Percentiles rank a stretch among this genome's conserved stretches.
These are phyloP conservation scores for Truncatella angustata DNA, from an alignment of 2,329 filamentous ascomycete genomes.

Conservation along the genomic window DNA sequence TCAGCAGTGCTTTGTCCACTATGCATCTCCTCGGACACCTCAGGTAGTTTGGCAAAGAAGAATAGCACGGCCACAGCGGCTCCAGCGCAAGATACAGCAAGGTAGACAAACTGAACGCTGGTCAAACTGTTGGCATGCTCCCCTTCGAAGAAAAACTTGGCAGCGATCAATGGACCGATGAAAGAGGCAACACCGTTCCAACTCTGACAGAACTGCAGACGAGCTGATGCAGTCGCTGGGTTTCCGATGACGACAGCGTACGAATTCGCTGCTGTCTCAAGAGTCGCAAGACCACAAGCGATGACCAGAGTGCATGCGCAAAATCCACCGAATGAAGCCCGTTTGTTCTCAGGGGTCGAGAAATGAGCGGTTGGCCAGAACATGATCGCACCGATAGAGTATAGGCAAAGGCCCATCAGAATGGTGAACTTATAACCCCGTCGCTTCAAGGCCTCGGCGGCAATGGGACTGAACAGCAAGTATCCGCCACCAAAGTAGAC, in stretches of 20 bases:
- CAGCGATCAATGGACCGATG: constrained; percentile 51
- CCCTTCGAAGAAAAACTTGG: constrained; percentile 53
- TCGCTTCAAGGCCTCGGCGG: no score
- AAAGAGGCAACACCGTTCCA: constrained; percentile 55
- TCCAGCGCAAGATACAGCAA: constrained; percentile 54
- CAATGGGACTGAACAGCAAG: no score
- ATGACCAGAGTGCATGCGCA: constrained; percentile 61
- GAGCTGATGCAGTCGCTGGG: constrained; percentile 50
- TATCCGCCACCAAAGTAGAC: no score
- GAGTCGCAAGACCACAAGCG: constrained; percentile 29
- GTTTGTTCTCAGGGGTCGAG: constrained; percentile 43
- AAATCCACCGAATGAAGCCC: constrained; percentile 67
- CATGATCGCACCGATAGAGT: constrained; percentile 40
- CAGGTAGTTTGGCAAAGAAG: constrained; percentile 40
- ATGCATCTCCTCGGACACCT: constrained; percentile 39
- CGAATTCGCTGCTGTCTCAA: constrained; percentile 54
- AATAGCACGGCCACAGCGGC: constrained; percentile 51
- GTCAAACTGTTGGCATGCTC: constrained; percentile 41
- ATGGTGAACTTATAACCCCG: constrained; percentile 44
- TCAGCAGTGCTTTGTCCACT: constrained; percentile 34
- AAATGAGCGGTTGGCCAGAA: constrained; percentile 13
- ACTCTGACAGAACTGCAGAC: constrained; percentile 53
- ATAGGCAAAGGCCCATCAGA: constrained; percentile 47
- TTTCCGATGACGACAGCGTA: constrained; percentile 43
- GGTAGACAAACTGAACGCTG: constrained; percentile 56